Base-by-base conservation (phyloP, 2,329 filamentous ascomycete species). In the Claviceps sp. region DNA sequence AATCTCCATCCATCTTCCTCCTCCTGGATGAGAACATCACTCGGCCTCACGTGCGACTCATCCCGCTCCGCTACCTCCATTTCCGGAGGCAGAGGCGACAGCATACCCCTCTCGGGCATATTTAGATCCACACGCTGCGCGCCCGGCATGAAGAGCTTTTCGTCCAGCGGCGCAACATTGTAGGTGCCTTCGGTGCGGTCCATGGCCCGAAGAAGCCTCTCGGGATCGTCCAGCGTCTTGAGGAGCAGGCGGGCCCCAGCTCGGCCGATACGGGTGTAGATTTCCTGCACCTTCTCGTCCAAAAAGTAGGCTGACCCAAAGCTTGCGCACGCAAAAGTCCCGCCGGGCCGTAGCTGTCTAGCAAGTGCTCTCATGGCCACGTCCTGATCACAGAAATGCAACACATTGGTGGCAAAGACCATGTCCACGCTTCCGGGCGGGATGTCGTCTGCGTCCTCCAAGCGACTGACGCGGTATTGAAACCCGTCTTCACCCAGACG, bases 401-500 rank as follows among this genome's bases (percentile, higher is more conserved):
- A 29, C 17, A 56, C 53, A 26, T 55, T 56, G 16, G 54, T 54
- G 9, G 54, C 55, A 34, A 56, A 56, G 3, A 55, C 53, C 52
- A 56, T 49, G 37, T 56, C 55, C 7, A 56, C 52, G 23, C 43
- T 55, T 2, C 54, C 57, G 8, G 22, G 14, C 9, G 49, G 11
- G 1, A 58, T 54, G 29, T 56, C 58, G 36, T 55, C 51, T 16
- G 50, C 54, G 5, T 60, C 53, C 48, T 60, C 54, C 16, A 60
- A 39, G 20, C 47, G 50, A 9, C 53, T 53, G 16, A 49, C 47
- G 40, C 58, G 54, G 43, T 53, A 60, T 45, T 48, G 56, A 38
- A 55, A 55, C 3, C 50, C 50, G n/a, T 49, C 47, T 3, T 16
- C 13, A 23, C 56, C 55, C 16, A 60, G 52, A 7, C 58, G 54